Conservation (phyloP, 208 protist species). For the Trichomonas vaginalis region DNA sequence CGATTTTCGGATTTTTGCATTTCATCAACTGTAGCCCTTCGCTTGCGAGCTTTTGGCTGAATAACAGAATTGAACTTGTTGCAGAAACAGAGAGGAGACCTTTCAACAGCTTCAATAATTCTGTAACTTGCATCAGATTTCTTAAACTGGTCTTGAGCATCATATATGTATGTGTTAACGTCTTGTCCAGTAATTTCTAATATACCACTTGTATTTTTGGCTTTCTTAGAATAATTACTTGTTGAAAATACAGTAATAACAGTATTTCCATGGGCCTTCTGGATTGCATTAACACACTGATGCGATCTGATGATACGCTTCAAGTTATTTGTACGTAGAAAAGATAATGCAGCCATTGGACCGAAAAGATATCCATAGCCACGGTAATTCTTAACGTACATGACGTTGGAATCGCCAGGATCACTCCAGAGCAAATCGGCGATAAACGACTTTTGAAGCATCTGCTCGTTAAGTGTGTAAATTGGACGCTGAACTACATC, state of each 20-base stretch:
- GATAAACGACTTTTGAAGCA: neutral
- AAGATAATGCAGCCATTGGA: neutral
- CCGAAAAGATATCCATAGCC: neutral
- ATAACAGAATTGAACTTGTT: neutral
- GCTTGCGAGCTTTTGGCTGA: neutral
- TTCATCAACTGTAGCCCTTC: neutral
- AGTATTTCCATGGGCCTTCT: neutral
- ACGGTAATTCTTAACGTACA: neutral
- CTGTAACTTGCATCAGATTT: neutral
- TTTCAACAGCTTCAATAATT: neutral
- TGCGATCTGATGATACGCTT: neutral
- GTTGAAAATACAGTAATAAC: neutral
- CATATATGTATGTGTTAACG: neutral
- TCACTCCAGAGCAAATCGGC: neutral
- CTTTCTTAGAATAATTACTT: neutral
- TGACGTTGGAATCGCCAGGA: neutral
- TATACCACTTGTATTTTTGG: neutral
- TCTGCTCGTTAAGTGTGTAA: neutral
- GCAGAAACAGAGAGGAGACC: neutral
- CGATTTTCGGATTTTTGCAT: neutral
- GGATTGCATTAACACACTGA: neutral
- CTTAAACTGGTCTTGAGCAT: neutral
- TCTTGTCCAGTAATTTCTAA: neutral
- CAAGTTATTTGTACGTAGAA: neutral
- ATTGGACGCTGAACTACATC: neutral